phyloP scores from a whole-genome alignment of 345 rosid genomes.

The Dipteronia dyeriana region DNA sequence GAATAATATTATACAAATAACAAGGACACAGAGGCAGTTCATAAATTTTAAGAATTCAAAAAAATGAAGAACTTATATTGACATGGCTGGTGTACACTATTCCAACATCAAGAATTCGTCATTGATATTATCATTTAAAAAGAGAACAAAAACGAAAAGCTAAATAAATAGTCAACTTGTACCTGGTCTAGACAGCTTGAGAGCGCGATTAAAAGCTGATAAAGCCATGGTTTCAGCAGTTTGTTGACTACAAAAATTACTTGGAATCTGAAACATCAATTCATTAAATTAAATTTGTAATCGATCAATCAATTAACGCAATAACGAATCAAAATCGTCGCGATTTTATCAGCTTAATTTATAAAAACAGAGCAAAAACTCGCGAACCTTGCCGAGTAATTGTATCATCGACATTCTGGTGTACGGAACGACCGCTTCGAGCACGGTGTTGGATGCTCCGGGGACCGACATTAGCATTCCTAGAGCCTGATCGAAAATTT shows the following conservation, averaged over 20 bases:
- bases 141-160: background rate
- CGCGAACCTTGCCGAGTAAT: conserved; percentile 65
- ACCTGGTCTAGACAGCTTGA: conserved; percentile 86
- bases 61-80: background rate
- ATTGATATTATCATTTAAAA: too few species aligned
- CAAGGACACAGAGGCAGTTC: background rate
- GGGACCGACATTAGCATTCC: conserved; percentile 84
- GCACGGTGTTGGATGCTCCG: conserved; percentile 86
- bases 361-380: background rate
- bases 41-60: background rate
- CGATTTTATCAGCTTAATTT: background rate
- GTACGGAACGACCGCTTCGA: conserved; percentile 84
- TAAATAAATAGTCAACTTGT: background rate
- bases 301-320: background rate
- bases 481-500: conserved; percentile 45
- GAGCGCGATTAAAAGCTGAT: conserved; percentile 85
- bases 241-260: conserved; percentile 51
- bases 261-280: conserved; percentile 55
- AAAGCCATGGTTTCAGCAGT: conserved; percentile 74
- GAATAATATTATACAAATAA: too few species aligned
- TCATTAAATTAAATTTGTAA: background rate
- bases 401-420: conserved; percentile 64
- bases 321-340: background rate
- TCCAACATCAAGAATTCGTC: background rate
- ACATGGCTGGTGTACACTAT: background rate